phyloP scores from a whole-genome alignment of 345 rosid species.

The Eucalyptus curtisii region DNA sequence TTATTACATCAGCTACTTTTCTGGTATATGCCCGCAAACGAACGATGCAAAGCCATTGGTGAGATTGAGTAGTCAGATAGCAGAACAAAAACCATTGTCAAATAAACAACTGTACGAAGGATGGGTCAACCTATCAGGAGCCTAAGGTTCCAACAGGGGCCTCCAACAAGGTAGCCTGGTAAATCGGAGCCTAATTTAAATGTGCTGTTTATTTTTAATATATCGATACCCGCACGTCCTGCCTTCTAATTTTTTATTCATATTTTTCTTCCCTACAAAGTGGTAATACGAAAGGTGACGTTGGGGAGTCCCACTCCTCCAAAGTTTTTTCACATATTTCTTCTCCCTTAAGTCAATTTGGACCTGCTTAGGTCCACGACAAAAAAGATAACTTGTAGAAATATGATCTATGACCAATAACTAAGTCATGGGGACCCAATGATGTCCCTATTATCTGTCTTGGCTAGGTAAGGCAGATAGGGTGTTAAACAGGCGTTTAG shows the following conservation, averaged over 20 bases:
- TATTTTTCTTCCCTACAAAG: no score
- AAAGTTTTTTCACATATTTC: no score
- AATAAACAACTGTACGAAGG: no score
- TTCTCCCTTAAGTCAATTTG: no score
- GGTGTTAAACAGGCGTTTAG: background rate
- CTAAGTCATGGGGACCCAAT: background rate
- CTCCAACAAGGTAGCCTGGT: fast-evolving
- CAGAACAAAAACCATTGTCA: background rate
- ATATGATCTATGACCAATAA: no score
- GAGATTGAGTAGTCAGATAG: background rate
- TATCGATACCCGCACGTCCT: fast-evolving
- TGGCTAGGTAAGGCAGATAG: background rate
- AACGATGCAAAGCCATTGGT: background rate
- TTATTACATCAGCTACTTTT: no score
- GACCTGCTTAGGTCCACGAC: no score
- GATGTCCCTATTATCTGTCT: background rate
- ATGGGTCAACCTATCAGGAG: fast-evolving
- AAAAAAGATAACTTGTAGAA: no score
- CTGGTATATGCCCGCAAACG: no score
- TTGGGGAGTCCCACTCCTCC: fast-evolving
- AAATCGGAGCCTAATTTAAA: fast-evolving
- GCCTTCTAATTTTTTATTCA: fast-evolving
- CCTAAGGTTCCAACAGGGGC: fast-evolving
- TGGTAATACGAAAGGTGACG: fast-evolving
- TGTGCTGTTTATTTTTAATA: fast-evolving